Conservation (phyloP, 2,329 filamentous ascomycete genomes). For the Acrocalymma vagum region DNA sequence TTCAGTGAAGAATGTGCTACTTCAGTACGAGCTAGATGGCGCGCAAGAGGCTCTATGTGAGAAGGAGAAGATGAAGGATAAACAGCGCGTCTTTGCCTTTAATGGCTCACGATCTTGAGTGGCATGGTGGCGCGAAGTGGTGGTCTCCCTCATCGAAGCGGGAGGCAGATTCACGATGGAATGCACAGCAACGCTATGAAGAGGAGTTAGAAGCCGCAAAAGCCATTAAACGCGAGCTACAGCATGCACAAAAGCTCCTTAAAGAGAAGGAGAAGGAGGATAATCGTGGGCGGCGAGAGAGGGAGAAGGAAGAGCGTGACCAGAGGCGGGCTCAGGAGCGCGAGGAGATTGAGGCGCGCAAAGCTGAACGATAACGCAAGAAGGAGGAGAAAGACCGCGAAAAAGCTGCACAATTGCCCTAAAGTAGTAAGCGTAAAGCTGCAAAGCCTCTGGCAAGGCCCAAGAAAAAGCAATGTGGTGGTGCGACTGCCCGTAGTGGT, state of each 20-base stretch:
- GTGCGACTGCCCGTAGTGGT: background rate
- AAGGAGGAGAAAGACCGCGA: background rate
- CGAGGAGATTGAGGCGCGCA: conserved; percentile 2
- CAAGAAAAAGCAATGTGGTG: conserved; percentile 3
- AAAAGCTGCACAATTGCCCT: conserved; percentile 3
- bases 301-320: conserved; percentile 1
- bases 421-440: conserved; percentile 1
- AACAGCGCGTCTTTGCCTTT: background rate
- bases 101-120: conserved; percentile 3
- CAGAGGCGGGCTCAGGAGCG: background rate
- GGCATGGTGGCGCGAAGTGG: conserved; percentile 4
- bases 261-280: no score
- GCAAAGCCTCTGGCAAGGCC: background rate
- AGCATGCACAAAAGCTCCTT: no score
- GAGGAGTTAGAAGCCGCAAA: background rate
- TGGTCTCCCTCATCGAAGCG: conserved; percentile 3
- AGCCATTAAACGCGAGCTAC: no score
- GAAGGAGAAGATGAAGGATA: background rate
- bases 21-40: background rate
- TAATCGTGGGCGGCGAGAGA: background rate
- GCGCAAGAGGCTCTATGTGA: conserved; percentile 1
- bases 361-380: conserved; percentile 2
- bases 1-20: background rate
- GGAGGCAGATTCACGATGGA: background rate
- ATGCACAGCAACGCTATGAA: no score